Percentiles rank a stretch among this genome's conserved stretches.
phyloP scores from a whole-genome alignment of 1,284 basidiomycete genomes.

The Sphagnurus paluster region DNA sequence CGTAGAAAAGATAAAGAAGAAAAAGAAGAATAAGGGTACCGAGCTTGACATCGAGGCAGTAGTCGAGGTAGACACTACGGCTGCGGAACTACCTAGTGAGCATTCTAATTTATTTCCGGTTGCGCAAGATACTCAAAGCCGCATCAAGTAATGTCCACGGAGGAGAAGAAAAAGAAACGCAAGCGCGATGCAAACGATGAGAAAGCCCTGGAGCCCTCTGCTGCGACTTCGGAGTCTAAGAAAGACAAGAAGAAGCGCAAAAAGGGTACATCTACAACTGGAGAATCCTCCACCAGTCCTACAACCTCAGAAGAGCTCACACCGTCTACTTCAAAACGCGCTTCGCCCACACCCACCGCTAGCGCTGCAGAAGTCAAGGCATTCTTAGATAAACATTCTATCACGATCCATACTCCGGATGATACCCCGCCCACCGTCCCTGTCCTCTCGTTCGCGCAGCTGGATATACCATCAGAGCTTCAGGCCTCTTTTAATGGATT shows the following conservation, averaged over 20 bases:
- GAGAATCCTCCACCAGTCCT: slow-evolving; percentile 11
- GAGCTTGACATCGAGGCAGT: neutral
- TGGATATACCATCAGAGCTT: slow-evolving; percentile 67
- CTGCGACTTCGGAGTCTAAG: slow-evolving; percentile 12
- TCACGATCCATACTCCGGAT: slow-evolving; percentile 67
- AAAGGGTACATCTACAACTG: slow-evolving; percentile 13
- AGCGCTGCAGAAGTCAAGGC: slow-evolving; percentile 47
- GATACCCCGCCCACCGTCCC: slow-evolving; percentile 55
- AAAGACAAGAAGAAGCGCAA: slow-evolving; percentile 22
- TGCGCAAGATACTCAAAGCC: neutral
- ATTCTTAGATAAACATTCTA: slow-evolving; percentile 72
- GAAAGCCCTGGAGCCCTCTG: slow-evolving; percentile 1
- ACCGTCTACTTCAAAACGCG: slow-evolving; percentile 19
- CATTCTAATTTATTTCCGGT: neutral
- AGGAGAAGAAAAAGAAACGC: slow-evolving; percentile 33
- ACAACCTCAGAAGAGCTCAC: slow-evolving; percentile 18
- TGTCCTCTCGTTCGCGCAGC: slow-evolving; percentile 77
- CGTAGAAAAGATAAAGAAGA: slow-evolving; percentile 23
- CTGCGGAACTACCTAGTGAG: slow-evolving; percentile 23
- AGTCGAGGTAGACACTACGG: slow-evolving; percentile 17
- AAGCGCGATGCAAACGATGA: slow-evolving; percentile 20
- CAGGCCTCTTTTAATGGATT: slow-evolving; percentile 68
- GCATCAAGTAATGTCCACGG: slow-evolving; percentile 15
- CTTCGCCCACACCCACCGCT: slow-evolving; percentile 16
- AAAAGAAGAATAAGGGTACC: slow-evolving; percentile 12